These are phyloP conservation scores for Alnus glutinosa DNA, from an alignment of 306 rosid genomes.

Conservation along the genomic window DNA sequence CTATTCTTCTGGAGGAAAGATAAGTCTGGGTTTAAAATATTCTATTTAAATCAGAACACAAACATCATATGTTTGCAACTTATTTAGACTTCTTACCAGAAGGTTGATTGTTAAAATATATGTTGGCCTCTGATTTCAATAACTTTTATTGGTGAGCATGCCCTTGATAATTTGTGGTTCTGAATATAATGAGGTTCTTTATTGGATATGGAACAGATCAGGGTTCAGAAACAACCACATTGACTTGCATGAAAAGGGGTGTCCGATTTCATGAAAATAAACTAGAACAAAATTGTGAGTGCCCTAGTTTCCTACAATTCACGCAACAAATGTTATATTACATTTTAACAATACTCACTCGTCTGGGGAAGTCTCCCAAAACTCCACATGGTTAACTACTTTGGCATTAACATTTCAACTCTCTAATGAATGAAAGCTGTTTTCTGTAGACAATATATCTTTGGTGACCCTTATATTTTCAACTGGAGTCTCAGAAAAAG, in stretches of 20 bases:
- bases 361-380: background rate
- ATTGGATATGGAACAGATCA: background rate
- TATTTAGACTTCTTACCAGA: background rate
- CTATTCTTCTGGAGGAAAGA: background rate
- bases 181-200: background rate
- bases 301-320: background rate
- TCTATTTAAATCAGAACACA: background rate
- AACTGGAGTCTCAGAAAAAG: background rate
- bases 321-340: background rate
- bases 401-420: background rate
- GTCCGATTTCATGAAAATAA: background rate
- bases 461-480: background rate
- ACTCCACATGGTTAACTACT: background rate
- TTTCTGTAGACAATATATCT: background rate
- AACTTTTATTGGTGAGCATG: background rate
- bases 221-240: background rate
- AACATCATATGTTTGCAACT: background rate
- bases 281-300: background rate
- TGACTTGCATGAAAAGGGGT: background rate
- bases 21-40: background rate
- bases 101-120: background rate
- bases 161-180: background rate
- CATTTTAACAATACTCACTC: background rate
- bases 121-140: background rate
- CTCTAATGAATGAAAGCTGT: background rate